These are phyloP conservation scores for Ophiostoma tasmaniense DNA, from an alignment of 2,329 filamentous ascomycete species.

Conservation along the genomic window DNA sequence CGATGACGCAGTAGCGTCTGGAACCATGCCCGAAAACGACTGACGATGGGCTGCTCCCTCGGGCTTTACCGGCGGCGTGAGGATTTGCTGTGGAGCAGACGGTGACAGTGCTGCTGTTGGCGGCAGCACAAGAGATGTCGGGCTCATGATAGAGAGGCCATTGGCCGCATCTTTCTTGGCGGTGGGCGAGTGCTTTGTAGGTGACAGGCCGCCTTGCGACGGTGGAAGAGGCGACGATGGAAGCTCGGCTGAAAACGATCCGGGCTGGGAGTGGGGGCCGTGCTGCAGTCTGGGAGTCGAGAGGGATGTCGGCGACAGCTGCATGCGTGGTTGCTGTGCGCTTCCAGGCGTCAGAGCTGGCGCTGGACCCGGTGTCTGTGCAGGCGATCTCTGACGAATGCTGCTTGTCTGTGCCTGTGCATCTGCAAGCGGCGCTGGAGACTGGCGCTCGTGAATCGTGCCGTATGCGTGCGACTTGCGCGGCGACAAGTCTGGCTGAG, in stretches of 20 bases:
- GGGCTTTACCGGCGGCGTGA: conserved; percentile 54
- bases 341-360: conserved; percentile 15
- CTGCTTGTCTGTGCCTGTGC: neutral
- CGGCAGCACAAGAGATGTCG: conserved; percentile 43
- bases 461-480: conserved; percentile 34
- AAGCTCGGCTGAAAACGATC: conserved; percentile 22
- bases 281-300: conserved; percentile 28
- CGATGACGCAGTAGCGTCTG: neutral
- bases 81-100: conserved; percentile 46
- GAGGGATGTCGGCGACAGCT: conserved; percentile 22
- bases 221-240: conserved; percentile 35
- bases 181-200: conserved; percentile 44
- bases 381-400: conserved; percentile 13
- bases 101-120: conserved; percentile 51
- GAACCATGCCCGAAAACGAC: conserved; percentile 11
- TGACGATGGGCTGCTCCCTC: conserved; percentile 27
- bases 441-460: conserved; percentile 30
- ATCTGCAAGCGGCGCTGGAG: conserved; percentile 20
- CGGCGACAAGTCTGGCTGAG: conserved; percentile 34
- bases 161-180: conserved; percentile 27
- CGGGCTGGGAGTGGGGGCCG: neutral
- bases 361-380: neutral
- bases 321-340: conserved; percentile 12
- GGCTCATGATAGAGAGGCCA: conserved; percentile 25
- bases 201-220: conserved; percentile 40